phyloP scores from a whole-genome alignment of 306 rosid genomes.

The Castanea crenata region DNA sequence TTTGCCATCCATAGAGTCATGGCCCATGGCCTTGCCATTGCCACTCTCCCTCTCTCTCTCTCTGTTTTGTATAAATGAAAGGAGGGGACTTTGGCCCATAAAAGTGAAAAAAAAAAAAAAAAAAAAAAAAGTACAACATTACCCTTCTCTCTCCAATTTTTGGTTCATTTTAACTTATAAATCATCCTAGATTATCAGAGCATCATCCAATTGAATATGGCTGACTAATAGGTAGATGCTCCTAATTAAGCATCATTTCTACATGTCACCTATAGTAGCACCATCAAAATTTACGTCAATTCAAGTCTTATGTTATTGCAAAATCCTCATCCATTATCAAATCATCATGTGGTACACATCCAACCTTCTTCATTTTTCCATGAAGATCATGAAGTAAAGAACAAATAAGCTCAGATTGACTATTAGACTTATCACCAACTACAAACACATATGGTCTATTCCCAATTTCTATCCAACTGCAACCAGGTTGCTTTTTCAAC shows the following conservation, averaged over 20 bases:
- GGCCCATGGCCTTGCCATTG: constrained; percentile 69
- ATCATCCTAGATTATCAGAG: background rate
- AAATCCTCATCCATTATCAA: constrained; percentile 12
- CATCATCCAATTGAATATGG: background rate
- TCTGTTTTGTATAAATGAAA: background rate
- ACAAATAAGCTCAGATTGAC: constrained; percentile 24
- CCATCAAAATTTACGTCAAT: background rate
- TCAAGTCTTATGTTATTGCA: background rate
- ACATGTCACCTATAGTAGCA: background rate
- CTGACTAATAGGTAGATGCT: background rate
- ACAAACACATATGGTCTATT: constrained; percentile 40
- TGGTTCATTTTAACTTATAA: background rate
- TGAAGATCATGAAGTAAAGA: constrained; percentile 38
- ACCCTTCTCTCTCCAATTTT: background rate
- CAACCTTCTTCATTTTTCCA: constrained; percentile 39
- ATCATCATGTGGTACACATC: constrained; percentile 1
- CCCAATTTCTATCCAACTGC: constrained; percentile 54
- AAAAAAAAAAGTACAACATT: background rate
- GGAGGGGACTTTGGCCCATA: background rate
- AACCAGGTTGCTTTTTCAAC: constrained; percentile 56
- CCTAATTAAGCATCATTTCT: background rate
- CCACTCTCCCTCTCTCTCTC: no score
- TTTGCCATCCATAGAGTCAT: constrained; percentile 56
- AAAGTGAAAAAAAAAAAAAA: background rate
- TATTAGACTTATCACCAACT: constrained; percentile 38